Evolutionary conservation across 2,329 filamentous ascomycete genomes (phyloP).

Genomic region (Pseudogymnoascus sp.): DNA sequence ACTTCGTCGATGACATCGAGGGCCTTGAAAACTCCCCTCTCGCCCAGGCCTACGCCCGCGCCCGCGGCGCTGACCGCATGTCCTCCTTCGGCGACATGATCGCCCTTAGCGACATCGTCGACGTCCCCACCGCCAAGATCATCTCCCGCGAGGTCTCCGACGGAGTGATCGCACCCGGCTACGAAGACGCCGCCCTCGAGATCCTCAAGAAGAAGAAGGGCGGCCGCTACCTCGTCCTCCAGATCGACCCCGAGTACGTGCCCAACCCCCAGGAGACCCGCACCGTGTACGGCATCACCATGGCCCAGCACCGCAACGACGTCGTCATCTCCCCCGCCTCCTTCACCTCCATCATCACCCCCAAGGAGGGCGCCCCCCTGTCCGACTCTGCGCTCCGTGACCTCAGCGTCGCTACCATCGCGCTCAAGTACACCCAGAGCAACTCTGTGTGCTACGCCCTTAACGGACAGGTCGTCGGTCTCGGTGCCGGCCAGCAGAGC

Average conservation of each 20-base stretch:
- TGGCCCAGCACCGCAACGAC: slow-evolving; percentile 90
- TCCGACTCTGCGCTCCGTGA: slow-evolving; percentile 79
- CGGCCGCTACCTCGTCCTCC: slow-evolving; percentile 88
- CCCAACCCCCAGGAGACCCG: slow-evolving; percentile 69
- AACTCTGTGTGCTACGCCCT: slow-evolving; percentile 98
- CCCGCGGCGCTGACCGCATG: slow-evolving; percentile 94
- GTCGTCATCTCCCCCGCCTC: slow-evolving; percentile 75
- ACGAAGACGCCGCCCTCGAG: slow-evolving; percentile 74
- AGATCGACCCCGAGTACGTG: slow-evolving; percentile 84
- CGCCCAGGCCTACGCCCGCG: slow-evolving; percentile 91
- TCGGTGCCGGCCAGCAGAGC: slow-evolving; percentile 94
- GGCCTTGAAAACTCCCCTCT: slow-evolving; percentile 79
- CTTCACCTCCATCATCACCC: slow-evolving; percentile 78
- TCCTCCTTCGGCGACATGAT: slow-evolving; percentile 97
- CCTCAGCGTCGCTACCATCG: slow-evolving; percentile 89
- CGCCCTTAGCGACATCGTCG: slow-evolving; percentile 82
- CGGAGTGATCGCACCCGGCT: slow-evolving; percentile 86
- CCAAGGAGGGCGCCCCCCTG: slow-evolving; percentile 66
- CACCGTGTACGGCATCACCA: slow-evolving; percentile 81
- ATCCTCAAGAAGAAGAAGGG: slow-evolving; percentile 98
- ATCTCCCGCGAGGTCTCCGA: slow-evolving; percentile 97
- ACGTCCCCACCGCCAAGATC: slow-evolving; percentile 90
- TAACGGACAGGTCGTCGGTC: slow-evolving; percentile 86
- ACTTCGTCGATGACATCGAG: slow-evolving; percentile 93
- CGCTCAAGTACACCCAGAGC: slow-evolving; percentile 96